phyloP scores from a whole-genome alignment of 352 stramenopile species.

The Phytopythium vexans region DNA sequence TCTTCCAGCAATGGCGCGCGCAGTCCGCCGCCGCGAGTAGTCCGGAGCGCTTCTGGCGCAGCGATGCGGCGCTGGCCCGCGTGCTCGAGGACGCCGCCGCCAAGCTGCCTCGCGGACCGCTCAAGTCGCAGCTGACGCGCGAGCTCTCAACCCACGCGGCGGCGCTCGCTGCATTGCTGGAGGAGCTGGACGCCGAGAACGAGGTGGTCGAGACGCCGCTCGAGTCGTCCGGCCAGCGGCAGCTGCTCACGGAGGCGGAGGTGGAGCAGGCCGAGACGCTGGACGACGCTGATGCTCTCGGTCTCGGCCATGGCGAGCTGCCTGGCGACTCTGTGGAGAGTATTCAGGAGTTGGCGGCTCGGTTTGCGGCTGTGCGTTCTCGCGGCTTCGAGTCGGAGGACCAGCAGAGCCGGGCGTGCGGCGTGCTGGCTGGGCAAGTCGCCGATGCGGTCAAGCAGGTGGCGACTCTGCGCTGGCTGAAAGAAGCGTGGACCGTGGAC shows the following conservation, averaged over 20 bases:
- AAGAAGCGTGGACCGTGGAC: constrained; percentile 10
- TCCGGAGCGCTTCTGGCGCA: constrained; percentile 40
- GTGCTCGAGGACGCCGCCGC: constrained; percentile 56
- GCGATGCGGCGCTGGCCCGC: constrained; percentile 28
- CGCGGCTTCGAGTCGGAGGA: constrained; percentile 32
- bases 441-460: constrained; percentile 9
- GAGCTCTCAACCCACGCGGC: constrained; percentile 25
- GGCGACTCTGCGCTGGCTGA: constrained; percentile 2
- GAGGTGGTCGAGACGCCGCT: constrained; percentile 3
- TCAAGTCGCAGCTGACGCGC: constrained; percentile 42
- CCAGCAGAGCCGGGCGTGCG: constrained; percentile 34
- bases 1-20: constrained; percentile 59
- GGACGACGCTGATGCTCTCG: constrained; percentile 6
- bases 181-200: constrained; percentile 24
- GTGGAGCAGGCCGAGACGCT: constrained; percentile 50
- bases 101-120: constrained; percentile 47
- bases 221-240: background rate
- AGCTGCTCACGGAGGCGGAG: constrained; percentile 49
- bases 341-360: constrained; percentile 18
- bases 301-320: constrained; percentile 19
- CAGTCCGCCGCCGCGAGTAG: constrained; percentile 7
- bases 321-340: constrained; percentile 9
- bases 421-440: constrained; percentile 30
- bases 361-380: constrained; percentile 33
- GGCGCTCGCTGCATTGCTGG: constrained; percentile 29